A percentile compares a stretch with the other conserved stretches of the same genome.
These are phyloP conservation scores for Prototheca wickerhamii DNA, from an alignment of 163 green algal genomes.

Conservation along the genomic window DNA sequence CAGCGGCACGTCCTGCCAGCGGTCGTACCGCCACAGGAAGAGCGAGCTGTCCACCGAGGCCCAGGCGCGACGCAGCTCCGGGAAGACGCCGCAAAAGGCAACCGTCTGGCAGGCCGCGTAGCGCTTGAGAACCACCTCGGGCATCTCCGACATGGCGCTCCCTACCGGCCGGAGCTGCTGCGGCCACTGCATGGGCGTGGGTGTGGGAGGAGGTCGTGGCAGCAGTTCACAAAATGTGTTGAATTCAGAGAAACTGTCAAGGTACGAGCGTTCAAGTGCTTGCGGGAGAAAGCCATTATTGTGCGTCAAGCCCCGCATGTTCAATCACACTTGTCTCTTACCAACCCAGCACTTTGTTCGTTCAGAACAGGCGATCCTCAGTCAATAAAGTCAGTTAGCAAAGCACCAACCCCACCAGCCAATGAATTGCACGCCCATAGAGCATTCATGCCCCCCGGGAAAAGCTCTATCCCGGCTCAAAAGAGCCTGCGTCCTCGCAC, in stretches of 20 bases:
- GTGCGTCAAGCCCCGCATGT: too few species aligned
- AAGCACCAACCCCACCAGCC: background rate
- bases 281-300: too few species aligned
- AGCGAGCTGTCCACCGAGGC: constrained; percentile 87
- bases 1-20: constrained; percentile 65
- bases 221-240: background rate
- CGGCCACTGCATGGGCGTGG: constrained; percentile 57
- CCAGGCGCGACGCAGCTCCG: constrained; percentile 78
- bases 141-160: constrained; percentile 53
- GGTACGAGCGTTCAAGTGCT: too few species aligned
- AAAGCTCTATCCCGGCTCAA: background rate
- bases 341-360: background rate
- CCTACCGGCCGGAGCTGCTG: constrained; percentile 50
- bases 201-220: background rate
- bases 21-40: constrained; percentile 83
- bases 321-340: background rate
- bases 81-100: constrained; percentile 88
- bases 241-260: too few species aligned
- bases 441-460: background rate
- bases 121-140: constrained; percentile 62
- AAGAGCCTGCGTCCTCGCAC: constrained; percentile 31
- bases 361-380: too few species aligned
- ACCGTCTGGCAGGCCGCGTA: constrained; percentile 58
- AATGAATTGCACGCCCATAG: too few species aligned
- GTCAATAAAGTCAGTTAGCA: background rate